Base-by-base conservation (phyloP, 495 filamentous ascomycete genomes). In the Parathielavia hyrcaniae region DNA sequence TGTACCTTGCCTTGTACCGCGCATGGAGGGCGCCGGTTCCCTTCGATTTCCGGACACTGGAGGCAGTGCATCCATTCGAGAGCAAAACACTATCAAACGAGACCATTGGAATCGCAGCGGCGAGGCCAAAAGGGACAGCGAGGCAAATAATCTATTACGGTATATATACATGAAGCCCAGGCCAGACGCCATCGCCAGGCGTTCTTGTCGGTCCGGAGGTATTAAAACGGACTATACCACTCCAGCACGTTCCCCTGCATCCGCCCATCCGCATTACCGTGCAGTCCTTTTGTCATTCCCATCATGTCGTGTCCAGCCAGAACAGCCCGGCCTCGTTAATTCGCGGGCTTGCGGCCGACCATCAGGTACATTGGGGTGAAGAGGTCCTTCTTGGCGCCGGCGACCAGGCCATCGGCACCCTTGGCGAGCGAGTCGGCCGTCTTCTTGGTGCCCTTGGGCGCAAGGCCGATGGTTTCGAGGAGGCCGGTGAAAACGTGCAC, bases 281-380 rank as follows among this genome's bases (percentile, higher is more conserved):
- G 54, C 34, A 34, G 55, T 16, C 26, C 56, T 38, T 59, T 49
- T 46, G 36, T 55, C 66, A 59, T 59, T n/a, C 61, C 56, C 57
- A 32, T 61, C 50, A 55, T 60, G 49, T 39, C 56, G 36, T 57
- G 52, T 56, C 63, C 54, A 60, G 54, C 17, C 22, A 11, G 5
- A 7, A 54, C 14, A 7, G 5, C 22, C 10, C 17, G 12, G 32
- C 3, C 11, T 12, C 14, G 17, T 59, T 69, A 77, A 61, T 75
- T 65, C 44, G 62, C 63, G n/a, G 92, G 89, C 79, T 98, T 98
- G 75, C 90, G 83, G 39, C 82, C 93, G 56, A 98, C 84, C 93
- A 98, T 97, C 71, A 98, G 77, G 78, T 97, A 97, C 93, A 98
- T 98, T 39, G 93, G 93, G 0, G 93, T 98, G 77, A 98, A 98